phyloP scores from a whole-genome alignment of 2,329 filamentous ascomycete species.

The Helotiales sp. region DNA sequence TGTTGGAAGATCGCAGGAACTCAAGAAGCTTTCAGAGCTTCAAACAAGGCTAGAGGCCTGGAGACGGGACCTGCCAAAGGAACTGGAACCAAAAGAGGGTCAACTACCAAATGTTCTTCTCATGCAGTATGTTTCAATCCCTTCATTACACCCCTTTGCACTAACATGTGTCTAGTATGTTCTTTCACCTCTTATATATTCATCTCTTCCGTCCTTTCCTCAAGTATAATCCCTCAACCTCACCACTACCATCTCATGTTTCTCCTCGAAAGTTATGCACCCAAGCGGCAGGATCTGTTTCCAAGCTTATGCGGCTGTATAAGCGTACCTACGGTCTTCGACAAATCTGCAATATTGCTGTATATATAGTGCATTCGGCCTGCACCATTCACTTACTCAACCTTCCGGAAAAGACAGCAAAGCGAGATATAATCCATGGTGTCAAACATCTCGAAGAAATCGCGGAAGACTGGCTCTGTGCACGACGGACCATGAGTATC shows the following conservation, averaged over 20 bases:
- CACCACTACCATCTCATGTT: slow-evolving; percentile 81
- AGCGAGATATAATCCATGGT: slow-evolving; percentile 85
- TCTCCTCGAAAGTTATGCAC: slow-evolving; percentile 91
- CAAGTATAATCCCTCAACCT: slow-evolving; percentile 80
- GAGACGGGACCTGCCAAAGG: slow-evolving; percentile 78
- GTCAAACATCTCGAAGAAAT: slow-evolving; percentile 94
- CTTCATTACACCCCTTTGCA: too few species aligned
- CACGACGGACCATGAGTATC: slow-evolving; percentile 80
- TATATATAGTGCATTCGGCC: slow-evolving; percentile 93
- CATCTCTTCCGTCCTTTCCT: slow-evolving; percentile 94
- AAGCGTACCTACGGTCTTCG: slow-evolving; percentile 88
- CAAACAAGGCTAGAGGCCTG: slow-evolving; percentile 89
- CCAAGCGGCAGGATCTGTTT: slow-evolving; percentile 84
- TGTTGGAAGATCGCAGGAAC: slow-evolving; percentile 75
- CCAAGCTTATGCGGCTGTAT: slow-evolving; percentile 91
- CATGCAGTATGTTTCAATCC: slow-evolving; percentile 71
- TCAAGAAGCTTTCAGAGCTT: slow-evolving; percentile 90
- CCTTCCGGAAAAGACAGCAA: slow-evolving; percentile 86
- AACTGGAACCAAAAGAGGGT: slow-evolving; percentile 87
- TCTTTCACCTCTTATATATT: slow-evolving; percentile 93
- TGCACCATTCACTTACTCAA: slow-evolving; percentile 95
- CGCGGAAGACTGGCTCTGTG: slow-evolving; percentile 90
- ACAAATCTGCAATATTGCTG: slow-evolving; percentile 94
- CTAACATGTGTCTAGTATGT: slow-evolving; percentile 67
- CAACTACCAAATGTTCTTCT: slow-evolving; percentile 79